These are phyloP conservation scores for Lactarius psammicola DNA, from an alignment of 768 basidiomycete species.

Conservation along the genomic window DNA sequence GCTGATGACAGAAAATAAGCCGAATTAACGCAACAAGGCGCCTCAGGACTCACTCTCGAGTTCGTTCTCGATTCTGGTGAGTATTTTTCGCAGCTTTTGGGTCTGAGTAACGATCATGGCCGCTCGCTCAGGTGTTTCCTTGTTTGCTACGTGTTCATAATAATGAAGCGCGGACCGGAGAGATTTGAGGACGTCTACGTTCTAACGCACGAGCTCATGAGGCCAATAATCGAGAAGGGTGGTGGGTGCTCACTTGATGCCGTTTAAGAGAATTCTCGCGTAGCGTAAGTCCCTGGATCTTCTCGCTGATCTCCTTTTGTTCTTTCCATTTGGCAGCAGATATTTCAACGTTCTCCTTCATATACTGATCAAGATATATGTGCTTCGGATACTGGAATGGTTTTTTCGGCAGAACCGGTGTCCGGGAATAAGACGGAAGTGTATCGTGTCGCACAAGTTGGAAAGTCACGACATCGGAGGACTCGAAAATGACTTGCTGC, in stretches of 20 bases:
- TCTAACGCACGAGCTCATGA: slow-evolving; percentile 38
- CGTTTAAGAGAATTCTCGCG: slow-evolving; percentile 49
- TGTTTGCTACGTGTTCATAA: slow-evolving; percentile 63
- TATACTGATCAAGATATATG: slow-evolving; percentile 71
- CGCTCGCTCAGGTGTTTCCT: slow-evolving; percentile 48
- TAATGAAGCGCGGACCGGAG: slow-evolving; percentile 64
- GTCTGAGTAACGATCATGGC: slow-evolving; percentile 44
- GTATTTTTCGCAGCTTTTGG: slow-evolving; percentile 50
- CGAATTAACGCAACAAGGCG: not conserved
- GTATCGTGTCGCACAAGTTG: slow-evolving; percentile 40
- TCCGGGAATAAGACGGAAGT: slow-evolving; percentile 28
- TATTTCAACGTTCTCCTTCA: slow-evolving; percentile 53
- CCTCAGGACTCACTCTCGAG: slow-evolving; percentile 46
- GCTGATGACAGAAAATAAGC: slow-evolving; percentile 38
- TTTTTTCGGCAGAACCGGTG: slow-evolving; percentile 27
- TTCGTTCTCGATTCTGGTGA: slow-evolving; percentile 52
- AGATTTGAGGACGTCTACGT: slow-evolving; percentile 60
- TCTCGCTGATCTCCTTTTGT: slow-evolving; percentile 43
- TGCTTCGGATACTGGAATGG: slow-evolving; percentile 59
- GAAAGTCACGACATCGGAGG: slow-evolving; percentile 65
- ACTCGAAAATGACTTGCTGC: slow-evolving; percentile 59
- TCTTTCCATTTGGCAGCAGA: slow-evolving; percentile 39
- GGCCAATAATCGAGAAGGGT: not conserved
- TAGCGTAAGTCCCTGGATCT: slow-evolving; percentile 47
- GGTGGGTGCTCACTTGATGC: slow-evolving; percentile 47